Evolutionary conservation across 1,284 basidiomycete genomes (phyloP).

Genomic region (Microbotryum intermedium): DNA sequence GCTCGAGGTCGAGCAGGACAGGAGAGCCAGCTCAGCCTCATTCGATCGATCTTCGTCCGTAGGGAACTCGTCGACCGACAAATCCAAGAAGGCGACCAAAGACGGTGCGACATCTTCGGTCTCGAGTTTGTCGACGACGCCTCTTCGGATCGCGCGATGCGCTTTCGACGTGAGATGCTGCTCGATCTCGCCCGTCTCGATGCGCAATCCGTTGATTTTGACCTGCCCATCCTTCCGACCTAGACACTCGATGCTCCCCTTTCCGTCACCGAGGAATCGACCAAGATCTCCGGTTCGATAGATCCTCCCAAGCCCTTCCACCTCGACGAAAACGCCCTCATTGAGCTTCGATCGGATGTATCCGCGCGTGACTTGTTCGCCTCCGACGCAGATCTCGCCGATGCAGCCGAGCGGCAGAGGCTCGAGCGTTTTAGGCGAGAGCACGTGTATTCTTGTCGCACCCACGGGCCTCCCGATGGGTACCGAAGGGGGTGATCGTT

Average conservation of each 20-base stretch:
- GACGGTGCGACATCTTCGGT: conserved; percentile 10
- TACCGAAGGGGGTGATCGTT: conserved; percentile 8
- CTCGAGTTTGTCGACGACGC: conserved; percentile 31
- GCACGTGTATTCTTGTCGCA: conserved; percentile 21
- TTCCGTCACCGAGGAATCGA: conserved; percentile 24
- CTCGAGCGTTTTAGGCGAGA: conserved; percentile 4
- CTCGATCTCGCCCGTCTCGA: conserved; percentile 33
- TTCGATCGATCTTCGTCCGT: not conserved
- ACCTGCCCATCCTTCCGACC: conserved; percentile 32
- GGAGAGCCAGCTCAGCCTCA: not conserved
- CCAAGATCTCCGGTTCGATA: conserved; percentile 33
- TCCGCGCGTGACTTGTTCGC: conserved; percentile 28
- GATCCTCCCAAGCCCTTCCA: conserved; percentile 10
- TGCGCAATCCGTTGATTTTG: conserved; percentile 31
- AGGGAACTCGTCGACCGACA: conserved; percentile 6
- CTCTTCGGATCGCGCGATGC: conserved; percentile 13
- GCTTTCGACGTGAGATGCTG: conserved; percentile 20
- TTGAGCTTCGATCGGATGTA: conserved; percentile 25
- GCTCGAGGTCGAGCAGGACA: not conserved
- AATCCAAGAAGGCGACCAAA: conserved; percentile 27
- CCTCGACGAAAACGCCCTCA: conserved; percentile 22
- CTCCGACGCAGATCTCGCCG: conserved; percentile 33
- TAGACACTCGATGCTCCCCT: conserved; percentile 31
- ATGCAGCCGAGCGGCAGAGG: conserved; percentile 29
- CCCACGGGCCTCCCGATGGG: conserved; percentile 33